A percentile compares a stretch with the other conserved stretches of the same genome.
These are phyloP conservation scores for Salix arbutifolia DNA, from an alignment of 345 rosid species.

Conservation along the genomic window DNA sequence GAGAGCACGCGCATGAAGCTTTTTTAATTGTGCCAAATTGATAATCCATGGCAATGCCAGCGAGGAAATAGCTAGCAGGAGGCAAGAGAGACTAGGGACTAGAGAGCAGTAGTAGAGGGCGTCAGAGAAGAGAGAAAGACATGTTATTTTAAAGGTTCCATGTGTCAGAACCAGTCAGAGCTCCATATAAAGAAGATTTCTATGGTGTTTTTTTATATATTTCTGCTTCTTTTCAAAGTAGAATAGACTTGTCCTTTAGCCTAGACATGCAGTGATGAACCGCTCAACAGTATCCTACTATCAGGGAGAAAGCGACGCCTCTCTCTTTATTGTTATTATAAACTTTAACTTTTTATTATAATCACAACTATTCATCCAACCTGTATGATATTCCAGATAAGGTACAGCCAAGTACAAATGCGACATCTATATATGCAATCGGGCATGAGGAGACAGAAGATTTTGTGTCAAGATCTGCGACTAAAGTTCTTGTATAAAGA, in stretches of 20 bases:
- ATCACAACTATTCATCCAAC: not conserved
- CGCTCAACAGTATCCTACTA: conserved; percentile 9
- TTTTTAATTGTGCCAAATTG: not conserved
- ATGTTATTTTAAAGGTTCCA: conserved; percentile 12
- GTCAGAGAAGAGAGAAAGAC: not conserved
- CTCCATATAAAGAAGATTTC: not conserved
- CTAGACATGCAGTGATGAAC: not conserved
- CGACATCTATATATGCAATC: not conserved
- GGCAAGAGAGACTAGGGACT: conserved; percentile 17
- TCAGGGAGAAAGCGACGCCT: conserved; percentile 16
- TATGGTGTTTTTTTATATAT: too few species aligned
- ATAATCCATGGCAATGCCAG: not conserved
- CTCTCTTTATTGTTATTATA: not conserved
- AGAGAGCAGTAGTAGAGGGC: conserved; percentile 10
- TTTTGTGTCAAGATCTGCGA: too few species aligned
- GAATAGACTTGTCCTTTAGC: conserved; percentile 23
- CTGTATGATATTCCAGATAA: not conserved
- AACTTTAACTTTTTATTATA: not conserved
- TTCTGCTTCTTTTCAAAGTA: not conserved
- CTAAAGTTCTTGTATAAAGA: too few species aligned
- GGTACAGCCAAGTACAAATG: conserved; percentile 13
- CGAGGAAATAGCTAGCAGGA: not conserved
- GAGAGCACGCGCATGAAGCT: conserved; percentile 7
- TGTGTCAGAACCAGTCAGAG: conserved; percentile 12
- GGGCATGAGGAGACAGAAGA: not conserved